These are phyloP conservation scores for Exophiala viscosa DNA, from an alignment of 2,329 filamentous ascomycete genomes.

Conservation along the genomic window DNA sequence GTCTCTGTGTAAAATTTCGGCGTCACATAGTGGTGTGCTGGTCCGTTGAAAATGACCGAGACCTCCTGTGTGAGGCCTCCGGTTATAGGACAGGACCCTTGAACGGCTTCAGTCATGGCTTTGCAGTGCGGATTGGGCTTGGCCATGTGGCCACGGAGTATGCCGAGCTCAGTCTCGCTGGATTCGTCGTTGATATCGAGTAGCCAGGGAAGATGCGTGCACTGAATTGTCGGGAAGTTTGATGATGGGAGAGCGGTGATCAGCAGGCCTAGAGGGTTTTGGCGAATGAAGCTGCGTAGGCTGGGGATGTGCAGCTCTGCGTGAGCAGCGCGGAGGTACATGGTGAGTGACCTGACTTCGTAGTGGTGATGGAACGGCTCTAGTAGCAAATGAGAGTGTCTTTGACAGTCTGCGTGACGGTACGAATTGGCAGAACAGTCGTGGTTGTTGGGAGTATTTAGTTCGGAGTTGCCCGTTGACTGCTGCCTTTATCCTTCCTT, in stretches of 20 bases:
- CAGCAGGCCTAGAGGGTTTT: constrained; percentile 60
- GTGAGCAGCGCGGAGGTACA: constrained; percentile 58
- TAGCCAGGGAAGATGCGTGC: constrained; percentile 59
- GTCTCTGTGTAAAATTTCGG: constrained; percentile 66
- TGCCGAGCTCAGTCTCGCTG: constrained; percentile 40
- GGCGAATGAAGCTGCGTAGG: constrained; percentile 55
- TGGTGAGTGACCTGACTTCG: constrained; percentile 30
- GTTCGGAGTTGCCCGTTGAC: too few relatives aligned
- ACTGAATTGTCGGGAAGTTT: constrained; percentile 51
- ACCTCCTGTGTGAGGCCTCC: constrained; percentile 50
- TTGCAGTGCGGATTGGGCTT: constrained; percentile 62
- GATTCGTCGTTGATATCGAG: constrained; percentile 45
- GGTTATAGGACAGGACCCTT: neutral
- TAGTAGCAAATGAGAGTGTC: too few relatives aligned
- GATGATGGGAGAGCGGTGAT: constrained; percentile 58
- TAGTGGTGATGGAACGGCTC: too few relatives aligned
- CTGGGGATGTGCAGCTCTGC: constrained; percentile 49
- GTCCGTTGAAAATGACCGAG: constrained; percentile 59
- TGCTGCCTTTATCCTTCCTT: too few relatives aligned
- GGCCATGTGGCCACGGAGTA: constrained; percentile 60
- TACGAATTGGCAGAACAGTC: too few relatives aligned
- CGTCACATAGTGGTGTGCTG: constrained; percentile 62
- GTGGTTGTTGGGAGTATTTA: too few relatives aligned
- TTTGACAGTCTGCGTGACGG: too few relatives aligned
- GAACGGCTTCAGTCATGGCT: constrained; percentile 51